Evolutionary conservation across 2,329 filamentous ascomycete genomes (phyloP).

Genomic region (Aureobasidium sp.): DNA sequence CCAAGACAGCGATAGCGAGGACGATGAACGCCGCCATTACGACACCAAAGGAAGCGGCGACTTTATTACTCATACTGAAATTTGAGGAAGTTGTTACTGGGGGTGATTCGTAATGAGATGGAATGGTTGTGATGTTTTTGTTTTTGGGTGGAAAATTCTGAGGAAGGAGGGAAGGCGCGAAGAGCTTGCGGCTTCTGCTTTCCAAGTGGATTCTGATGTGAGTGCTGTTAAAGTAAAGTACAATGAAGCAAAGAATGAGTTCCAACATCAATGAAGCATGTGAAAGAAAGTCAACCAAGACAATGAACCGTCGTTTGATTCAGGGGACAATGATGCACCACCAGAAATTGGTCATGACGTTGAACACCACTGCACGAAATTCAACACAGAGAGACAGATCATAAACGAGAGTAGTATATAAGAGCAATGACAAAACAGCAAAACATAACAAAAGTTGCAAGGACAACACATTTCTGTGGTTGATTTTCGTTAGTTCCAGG

Average conservation of each 20-base stretch:
- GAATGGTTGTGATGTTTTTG: neutral
- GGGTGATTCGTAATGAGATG: neutral
- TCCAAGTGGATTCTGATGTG: neutral
- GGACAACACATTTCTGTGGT: neutral
- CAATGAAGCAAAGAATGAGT: neutral
- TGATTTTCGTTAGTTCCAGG: neutral
- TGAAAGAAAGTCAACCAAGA: neutral
- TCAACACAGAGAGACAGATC: too few relatives aligned
- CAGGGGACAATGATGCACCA: neutral
- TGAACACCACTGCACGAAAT: too few relatives aligned
- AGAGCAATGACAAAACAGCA: neutral
- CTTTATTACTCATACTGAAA: neutral
- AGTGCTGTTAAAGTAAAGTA: neutral
- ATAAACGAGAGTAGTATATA: neutral
- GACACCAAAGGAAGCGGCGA: neutral
- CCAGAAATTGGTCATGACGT: neutral
- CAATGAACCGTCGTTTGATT: neutral
- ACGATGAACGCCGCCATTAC: slow-evolving; percentile 8
- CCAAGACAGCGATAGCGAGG: slow-evolving; percentile 2
- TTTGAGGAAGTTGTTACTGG: neutral
- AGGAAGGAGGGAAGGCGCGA: neutral
- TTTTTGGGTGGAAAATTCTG: neutral
- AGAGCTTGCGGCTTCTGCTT: neutral
- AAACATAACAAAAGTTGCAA: neutral
- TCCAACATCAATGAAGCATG: neutral